Evolutionary conservation across 768 basidiomycete species (phyloP), one percentile per base, ranked within the genome.

Genomic region (Pluteus cervinus): DNA sequence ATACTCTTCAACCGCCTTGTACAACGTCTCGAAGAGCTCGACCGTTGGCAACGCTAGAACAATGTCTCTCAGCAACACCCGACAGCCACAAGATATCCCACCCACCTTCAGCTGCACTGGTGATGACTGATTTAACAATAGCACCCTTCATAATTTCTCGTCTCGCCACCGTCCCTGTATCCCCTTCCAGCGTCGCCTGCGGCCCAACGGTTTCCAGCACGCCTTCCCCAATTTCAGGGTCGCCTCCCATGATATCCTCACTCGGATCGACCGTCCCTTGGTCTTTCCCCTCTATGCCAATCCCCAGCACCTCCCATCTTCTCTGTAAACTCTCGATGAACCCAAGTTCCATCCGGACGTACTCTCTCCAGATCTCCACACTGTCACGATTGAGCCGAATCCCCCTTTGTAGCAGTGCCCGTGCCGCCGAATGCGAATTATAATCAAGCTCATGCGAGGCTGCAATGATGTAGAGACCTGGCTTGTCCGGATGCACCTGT

Each of bases 331-430:
- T 76, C 62, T 94, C 90, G 6, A 89, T 66, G 57, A 88, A 94
- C 2, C 80, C 79, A 4, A 93, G 61, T 56, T 97, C 92, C 76
- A 96, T 88, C 54, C 80, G 80, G 45, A 90, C 78, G 54, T 92
- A 94, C 58, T 93, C 91, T 15, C 69, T 68, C 92, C 92, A 97
- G 58, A 97, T 66, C 40, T 81, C 79, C 22, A 73, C 57, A 45
- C 77, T 86, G 36, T 81, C 75, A 9, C 69, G 63, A 47, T 90
- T 83, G 33, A 94, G 57, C 24, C 92, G 74, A 31, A 94, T 69
- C 9, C 92, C 92, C 5, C 92, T 79, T 44, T 92, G 86, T 29
- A 97, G 68, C 26, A 93, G 65, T 24, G 81, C 72, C 20, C 92
- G 83, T 7, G 91, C 89, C 0, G 86, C 74, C n/a, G 81, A 73